Evolutionary conservation across 2,329 filamentous ascomycete genomes (phyloP), one percentile per base, ranked within the genome.

Genomic region (Podosphaera fusca): DNA sequence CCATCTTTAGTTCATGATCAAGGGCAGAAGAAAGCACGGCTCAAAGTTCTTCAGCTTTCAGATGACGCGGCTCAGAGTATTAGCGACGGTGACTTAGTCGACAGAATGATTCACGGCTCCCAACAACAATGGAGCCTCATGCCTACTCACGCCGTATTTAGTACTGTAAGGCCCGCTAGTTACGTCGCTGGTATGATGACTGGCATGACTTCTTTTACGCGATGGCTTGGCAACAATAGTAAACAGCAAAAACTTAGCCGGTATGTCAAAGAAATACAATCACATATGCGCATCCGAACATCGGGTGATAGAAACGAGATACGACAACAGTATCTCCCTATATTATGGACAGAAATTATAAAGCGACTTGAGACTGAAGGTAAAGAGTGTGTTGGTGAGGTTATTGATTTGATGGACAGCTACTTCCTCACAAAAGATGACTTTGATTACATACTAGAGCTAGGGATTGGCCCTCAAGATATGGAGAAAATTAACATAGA

Each of bases 101-200:
- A 98, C 69, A 79, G 87, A 56, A 95, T 98, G 90, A 98, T 98
- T 59, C 92, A 98, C 69, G 92, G 92, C 33, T 87, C 87, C 50
- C 92, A 98, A 67, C 92, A 98, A 67, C 92, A 98, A 60, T 98
- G 92, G 92, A 92, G 86, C 66, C 72, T 98, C 60, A 98, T 98
- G 92, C 92, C 92, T 12, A 85, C 87, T 1, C 92, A 98, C 69
- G 92, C 89, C 33, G 77, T 95, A 45, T 95, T 96, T 72, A 95
- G 89, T 67, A 94, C 94, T 57, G 90, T 98, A 31, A 77, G 86
- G 33, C 92, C 92, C 3, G 84, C 92, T 6, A 95, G 87, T 68
- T 95, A 85, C 66, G 75, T 92, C 9, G 79, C 87, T 55, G 92
- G 92, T 46, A 83, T 84, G 64, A 78, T 94, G 63, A 75, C 79